Evolutionary conservation across 129 eudicot genomes (phyloP).

Genomic region (Flaveria robusta): DNA sequence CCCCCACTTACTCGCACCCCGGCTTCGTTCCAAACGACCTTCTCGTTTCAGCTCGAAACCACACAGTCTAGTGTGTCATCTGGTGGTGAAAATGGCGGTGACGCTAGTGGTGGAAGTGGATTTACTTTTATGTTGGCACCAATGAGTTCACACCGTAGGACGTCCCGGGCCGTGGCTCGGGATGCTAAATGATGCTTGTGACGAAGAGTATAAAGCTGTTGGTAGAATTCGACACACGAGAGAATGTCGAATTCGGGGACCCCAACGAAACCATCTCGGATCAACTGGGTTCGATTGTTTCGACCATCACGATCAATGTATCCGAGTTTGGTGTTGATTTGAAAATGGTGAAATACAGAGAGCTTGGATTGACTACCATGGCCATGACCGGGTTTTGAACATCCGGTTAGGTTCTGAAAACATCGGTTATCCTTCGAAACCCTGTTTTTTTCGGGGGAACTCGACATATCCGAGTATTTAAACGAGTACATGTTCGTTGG

Average conservation of each 20-base stretch:
- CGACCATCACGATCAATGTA: constrained; percentile 43
- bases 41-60: constrained; percentile 61
- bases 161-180: constrained; percentile 81
- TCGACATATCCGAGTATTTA: constrained; percentile 57
- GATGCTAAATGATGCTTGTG: constrained; percentile 72
- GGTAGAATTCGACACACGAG: constrained; percentile 73
- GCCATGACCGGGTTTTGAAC: constrained; percentile 37
- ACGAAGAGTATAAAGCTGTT: constrained; percentile 57
- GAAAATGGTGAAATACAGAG: constrained; percentile 53
- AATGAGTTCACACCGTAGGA: constrained; percentile 73
- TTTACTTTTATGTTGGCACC: constrained; percentile 68
- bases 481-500: constrained; percentile 85
- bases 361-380: constrained; percentile 56
- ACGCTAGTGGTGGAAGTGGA: constrained; percentile 46
- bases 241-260: constrained; percentile 64
- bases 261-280: constrained; percentile 72
- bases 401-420: constrained; percentile 52
- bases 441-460: constrained; percentile 46
- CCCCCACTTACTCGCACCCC: constrained; percentile 54
- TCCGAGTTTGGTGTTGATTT: constrained; percentile 55
- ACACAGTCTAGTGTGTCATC: background rate
- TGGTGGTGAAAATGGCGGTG: constrained; percentile 29
- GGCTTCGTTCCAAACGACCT: constrained; percentile 63
- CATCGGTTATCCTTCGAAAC: constrained; percentile 24
- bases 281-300: constrained; percentile 70